phyloP scores from a whole-genome alignment of 768 basidiomycete genomes.

The Ramaria rubella region DNA sequence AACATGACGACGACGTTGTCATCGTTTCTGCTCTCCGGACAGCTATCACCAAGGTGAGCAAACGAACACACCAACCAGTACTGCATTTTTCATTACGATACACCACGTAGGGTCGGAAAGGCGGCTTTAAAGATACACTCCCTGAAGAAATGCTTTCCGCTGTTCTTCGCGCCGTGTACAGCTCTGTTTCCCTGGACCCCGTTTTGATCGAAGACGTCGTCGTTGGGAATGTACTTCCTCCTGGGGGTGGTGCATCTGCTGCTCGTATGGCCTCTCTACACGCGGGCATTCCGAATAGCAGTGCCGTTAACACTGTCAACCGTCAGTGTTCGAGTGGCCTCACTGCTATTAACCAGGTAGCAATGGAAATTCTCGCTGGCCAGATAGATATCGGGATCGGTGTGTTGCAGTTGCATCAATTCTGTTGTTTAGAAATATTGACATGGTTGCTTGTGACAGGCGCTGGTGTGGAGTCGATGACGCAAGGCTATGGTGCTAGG shows the following conservation, averaged over 20 bases:
- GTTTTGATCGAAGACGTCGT: slow-evolving; percentile 76
- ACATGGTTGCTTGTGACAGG: slow-evolving; percentile 33
- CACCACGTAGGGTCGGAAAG: slow-evolving; percentile 59
- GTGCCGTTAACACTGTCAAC: slow-evolving; percentile 77
- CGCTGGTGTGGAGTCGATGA: slow-evolving; percentile 90
- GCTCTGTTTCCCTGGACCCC: slow-evolving; percentile 64
- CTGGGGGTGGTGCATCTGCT: slow-evolving; percentile 72
- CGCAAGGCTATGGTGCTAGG: slow-evolving; percentile 59
- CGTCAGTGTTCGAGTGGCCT: slow-evolving; percentile 88
- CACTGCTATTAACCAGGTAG: slow-evolving; percentile 74
- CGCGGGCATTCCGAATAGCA: slow-evolving; percentile 75
- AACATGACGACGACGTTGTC: slow-evolving; percentile 83
- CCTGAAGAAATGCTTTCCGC: slow-evolving; percentile 77
- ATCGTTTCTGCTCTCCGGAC: slow-evolving; percentile 85
- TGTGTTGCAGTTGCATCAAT: slow-evolving; percentile 28
- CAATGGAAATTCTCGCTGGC: slow-evolving; percentile 68
- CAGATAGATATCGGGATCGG: slow-evolving; percentile 90
- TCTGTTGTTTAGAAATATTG: not conserved
- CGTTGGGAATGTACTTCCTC: slow-evolving; percentile 85
- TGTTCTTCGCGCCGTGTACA: slow-evolving; percentile 69
- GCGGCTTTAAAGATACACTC: slow-evolving; percentile 86
- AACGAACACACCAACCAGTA: not conserved
- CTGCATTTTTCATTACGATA: not conserved
- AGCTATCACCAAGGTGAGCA: slow-evolving; percentile 79
- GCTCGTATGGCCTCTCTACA: slow-evolving; percentile 85